A percentile compares a stretch with the other conserved stretches of the same genome.
Evolutionary conservation across 192 early-diverging fungal genomes (phyloP).

Genomic region (Coemansia sp.): DNA sequence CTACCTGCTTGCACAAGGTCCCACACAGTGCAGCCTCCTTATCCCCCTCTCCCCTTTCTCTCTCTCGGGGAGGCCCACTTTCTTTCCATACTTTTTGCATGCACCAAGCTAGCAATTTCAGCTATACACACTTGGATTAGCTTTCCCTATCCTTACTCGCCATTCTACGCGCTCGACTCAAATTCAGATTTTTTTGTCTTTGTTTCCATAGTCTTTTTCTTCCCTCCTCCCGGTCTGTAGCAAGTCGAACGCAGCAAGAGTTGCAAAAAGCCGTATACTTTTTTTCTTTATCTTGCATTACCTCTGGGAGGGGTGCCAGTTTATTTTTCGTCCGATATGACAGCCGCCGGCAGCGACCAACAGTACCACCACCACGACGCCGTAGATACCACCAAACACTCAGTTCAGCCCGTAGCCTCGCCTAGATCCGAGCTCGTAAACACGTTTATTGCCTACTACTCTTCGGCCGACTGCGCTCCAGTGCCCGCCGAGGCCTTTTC

Average conservation of each 20-base stretch:
- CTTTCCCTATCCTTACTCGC: not conserved
- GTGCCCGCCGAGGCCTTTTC: slow-evolving; percentile 10
- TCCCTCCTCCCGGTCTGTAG: too few species aligned
- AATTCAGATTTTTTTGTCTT: not conserved
- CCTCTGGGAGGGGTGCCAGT: too few species aligned
- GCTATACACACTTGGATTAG: not conserved
- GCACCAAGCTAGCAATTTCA: not conserved
- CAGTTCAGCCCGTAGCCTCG: slow-evolving; percentile 5
- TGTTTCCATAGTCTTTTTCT: not conserved
- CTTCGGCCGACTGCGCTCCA: slow-evolving; percentile 2
- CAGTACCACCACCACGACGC: slow-evolving; percentile 13
- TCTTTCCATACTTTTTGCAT: not conserved
- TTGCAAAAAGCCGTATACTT: not conserved
- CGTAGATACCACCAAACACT: slow-evolving; percentile 16
- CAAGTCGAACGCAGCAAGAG: not conserved
- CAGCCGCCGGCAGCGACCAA: slow-evolving; percentile 24
- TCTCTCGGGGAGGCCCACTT: not conserved
- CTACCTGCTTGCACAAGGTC: not conserved
- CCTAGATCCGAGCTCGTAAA: slow-evolving; percentile 38
- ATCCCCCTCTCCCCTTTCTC: not conserved
- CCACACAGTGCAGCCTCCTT: not conserved
- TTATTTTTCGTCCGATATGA: slow-evolving; percentile 20
- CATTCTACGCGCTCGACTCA: slow-evolving; percentile 1
- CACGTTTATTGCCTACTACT: slow-evolving; percentile 48
- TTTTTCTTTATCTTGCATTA: not conserved